Evolutionary conservation across 2,329 filamentous ascomycete genomes (phyloP), one percentile per base, ranked within the genome.

Genomic region (Alternaria gaisen): DNA sequence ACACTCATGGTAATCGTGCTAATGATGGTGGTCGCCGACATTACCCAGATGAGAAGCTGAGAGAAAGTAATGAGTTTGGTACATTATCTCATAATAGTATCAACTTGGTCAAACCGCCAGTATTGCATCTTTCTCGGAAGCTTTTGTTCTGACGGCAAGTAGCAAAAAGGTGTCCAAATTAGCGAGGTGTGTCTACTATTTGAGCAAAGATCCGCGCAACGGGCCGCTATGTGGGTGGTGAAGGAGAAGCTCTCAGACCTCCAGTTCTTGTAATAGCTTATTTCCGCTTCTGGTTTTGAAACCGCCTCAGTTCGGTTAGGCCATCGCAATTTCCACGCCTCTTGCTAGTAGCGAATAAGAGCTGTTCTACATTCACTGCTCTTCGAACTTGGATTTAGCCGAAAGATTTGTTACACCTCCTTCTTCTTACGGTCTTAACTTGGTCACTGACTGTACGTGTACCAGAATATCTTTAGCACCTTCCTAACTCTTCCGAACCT

Each of bases 321-420:
- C 32, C n/a, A 22, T 36, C 16, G 46, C 14, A 50, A 50, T 50
- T 38, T 50, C 46, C 9, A 50, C 30, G 9, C 32, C 14, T n/a
- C 10, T 34, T 50, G 32, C 32, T n/a, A 18, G 32, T 36, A 18
- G 46, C 46, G 46, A 50, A 50, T 50, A 32, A 12, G 32, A 38
- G 32, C 30, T 50, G 26, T 12, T 34, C 16, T 22, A 24, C 46
- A 8, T 22, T 50, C 30, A 24, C 46, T 38, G 9, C 18, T 32
- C 9, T 50, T 50, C 20, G 20, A 20, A 38, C 32, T 38, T 50
- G 46, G 14, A 22, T 24, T 11, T 4, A 36, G 46, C 46, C 46
- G 32, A 50, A n/a, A 38, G 18, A 50, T 50, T 36, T 50, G 34
- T 50, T 50, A 50, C 46, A 50, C 46, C 46, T 50, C 46, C 46